phyloP scores from a whole-genome alignment of 805 yeast genomes.

The Nakazawaea ambrosiae region DNA sequence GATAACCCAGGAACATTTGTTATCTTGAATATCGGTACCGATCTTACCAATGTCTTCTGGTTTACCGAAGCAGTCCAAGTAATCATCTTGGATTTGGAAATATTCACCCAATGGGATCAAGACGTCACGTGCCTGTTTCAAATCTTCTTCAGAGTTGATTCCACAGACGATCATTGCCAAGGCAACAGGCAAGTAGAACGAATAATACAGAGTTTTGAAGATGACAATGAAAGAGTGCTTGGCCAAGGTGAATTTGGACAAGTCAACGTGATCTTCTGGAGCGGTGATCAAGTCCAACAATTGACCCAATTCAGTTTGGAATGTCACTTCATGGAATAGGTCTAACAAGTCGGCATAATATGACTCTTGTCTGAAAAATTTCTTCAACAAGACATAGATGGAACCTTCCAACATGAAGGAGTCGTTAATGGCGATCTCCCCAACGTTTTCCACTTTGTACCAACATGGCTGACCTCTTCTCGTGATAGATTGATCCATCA shows the following conservation, averaged over 20 bases:
- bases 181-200: constrained; percentile 96
- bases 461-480: constrained; percentile 99
- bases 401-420: constrained; percentile 96
- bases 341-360: constrained; percentile 89
- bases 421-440: constrained; percentile 94
- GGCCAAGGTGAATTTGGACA: constrained; percentile 74
- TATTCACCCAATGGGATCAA: constrained; percentile 95
- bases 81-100: constrained; percentile 98
- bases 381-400: constrained; percentile 81
- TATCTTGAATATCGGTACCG: constrained; percentile 97
- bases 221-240: constrained; percentile 95
- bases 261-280: constrained; percentile 90
- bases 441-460: constrained; percentile 77
- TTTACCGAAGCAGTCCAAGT: constrained; percentile 92
- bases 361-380: constrained; percentile 72
- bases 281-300: constrained; percentile 93
- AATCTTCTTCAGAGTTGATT: constrained; percentile 56
- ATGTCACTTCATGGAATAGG: constrained; percentile 93
- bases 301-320: constrained; percentile 97
- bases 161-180: constrained; percentile 94
- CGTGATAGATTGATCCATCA: constrained; percentile 95
- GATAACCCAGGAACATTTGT: constrained; percentile 97
- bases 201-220: constrained; percentile 95
- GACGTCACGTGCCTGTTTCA: constrained; percentile 82
- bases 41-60: constrained; percentile 97